A percentile compares a stretch with the other conserved stretches of the same genome.
Conservation (phyloP, 2,329 filamentous ascomycete genomes). For the Taxawa tesnikishii region DNA sequence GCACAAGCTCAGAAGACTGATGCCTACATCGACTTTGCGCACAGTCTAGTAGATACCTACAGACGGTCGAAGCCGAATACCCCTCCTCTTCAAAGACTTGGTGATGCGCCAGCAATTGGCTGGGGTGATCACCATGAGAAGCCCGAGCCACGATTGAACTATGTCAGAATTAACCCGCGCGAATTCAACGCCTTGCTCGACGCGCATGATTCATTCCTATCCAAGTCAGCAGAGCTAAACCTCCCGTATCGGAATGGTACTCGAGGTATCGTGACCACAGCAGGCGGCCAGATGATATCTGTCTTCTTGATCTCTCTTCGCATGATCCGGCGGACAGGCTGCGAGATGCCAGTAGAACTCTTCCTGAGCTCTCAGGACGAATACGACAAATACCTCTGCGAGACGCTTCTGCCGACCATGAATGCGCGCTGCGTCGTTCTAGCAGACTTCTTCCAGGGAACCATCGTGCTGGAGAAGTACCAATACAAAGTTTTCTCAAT, state of each 20-base stretch:
- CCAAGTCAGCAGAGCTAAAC: too few relatives aligned
- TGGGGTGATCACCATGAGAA: too few relatives aligned
- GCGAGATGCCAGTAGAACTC: constrained; percentile 32
- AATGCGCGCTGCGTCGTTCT: constrained; percentile 32
- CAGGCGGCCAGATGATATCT: constrained; percentile 5
- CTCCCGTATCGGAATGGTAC: constrained; percentile 2
- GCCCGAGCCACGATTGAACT: too few relatives aligned
- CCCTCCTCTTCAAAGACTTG: too few relatives aligned
- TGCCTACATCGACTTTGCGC: too few relatives aligned
- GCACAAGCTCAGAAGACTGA: too few relatives aligned
- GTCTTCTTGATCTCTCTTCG: constrained; percentile 7
- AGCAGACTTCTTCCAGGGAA: constrained; percentile 23
- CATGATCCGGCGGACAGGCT: constrained; percentile 32
- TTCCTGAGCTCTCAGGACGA: constrained; percentile 27
- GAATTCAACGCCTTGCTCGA: too few relatives aligned
- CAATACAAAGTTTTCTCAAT: constrained; percentile 38
- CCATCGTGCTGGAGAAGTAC: constrained; percentile 27
- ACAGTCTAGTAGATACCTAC: too few relatives aligned
- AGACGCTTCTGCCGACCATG: constrained; percentile 29
- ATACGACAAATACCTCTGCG: constrained; percentile 31
- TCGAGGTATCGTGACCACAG: constrained; percentile 6
- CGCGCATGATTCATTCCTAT: too few relatives aligned
- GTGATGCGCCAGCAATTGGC: too few relatives aligned
- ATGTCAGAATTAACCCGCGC: too few relatives aligned
- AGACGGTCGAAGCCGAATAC: too few relatives aligned